Evolutionary conservation across 2,329 filamentous ascomycete genomes (phyloP).

Genomic region (Trichoderma asperellum): DNA sequence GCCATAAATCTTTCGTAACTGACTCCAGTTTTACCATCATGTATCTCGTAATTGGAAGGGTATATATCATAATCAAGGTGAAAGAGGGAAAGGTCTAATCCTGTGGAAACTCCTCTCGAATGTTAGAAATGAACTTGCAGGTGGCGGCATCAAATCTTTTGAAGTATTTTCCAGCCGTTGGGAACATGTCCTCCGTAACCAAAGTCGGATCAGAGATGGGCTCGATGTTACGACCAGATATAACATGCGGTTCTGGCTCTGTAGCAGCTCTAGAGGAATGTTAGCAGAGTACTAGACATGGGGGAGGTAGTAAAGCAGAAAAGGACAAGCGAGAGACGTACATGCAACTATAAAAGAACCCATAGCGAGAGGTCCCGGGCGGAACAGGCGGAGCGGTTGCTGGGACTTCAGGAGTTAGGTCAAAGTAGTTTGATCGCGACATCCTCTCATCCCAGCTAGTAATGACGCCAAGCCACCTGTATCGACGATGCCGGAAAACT

Average conservation of each 20-base stretch:
- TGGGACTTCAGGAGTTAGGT: not conserved
- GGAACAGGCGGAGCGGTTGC: not conserved
- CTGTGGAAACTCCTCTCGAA: conserved; percentile 80
- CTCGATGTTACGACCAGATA: conserved; percentile 75
- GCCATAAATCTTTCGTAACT: not conserved
- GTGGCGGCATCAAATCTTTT: conserved; percentile 74
- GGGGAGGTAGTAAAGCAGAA: not conserved
- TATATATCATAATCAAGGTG: not conserved
- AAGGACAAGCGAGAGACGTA: conserved; percentile 58
- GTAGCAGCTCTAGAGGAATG: conserved; percentile 38
- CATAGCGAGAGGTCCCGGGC: conserved; percentile 29
- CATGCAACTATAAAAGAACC: conserved; percentile 80
- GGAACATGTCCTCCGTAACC: conserved; percentile 63
- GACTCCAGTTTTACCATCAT: not conserved
- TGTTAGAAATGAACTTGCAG: conserved; percentile 80
- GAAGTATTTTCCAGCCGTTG: conserved; percentile 81
- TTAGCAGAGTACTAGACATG: not conserved
- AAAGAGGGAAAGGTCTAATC: conserved; percentile 55
- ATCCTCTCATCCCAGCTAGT: conserved; percentile 77
- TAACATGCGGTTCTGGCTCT: conserved; percentile 42
- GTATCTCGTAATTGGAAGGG: not conserved
- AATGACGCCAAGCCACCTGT: conserved; percentile 78
- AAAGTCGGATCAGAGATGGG: conserved; percentile 54
- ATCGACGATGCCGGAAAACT: conserved; percentile 81
- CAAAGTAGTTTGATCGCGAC: conserved; percentile 28